phyloP scores from a whole-genome alignment of 495 filamentous ascomycete species.

The Penicillium tannophilum region DNA sequence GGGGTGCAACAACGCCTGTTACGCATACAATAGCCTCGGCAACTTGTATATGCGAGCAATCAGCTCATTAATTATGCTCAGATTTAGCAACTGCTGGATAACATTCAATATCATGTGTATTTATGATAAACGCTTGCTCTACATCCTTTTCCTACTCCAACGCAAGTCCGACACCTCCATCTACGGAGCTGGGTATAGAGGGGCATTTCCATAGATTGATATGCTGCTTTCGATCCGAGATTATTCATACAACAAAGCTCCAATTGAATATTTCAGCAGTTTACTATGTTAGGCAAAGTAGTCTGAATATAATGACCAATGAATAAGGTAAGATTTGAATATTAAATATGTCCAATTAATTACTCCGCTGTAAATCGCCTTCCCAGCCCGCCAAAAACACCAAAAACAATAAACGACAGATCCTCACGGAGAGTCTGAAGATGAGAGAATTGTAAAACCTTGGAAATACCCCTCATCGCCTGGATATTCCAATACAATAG shows the following conservation, averaged over 20 bases:
- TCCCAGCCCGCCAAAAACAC: conserved; percentile 5
- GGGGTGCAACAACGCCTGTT: conserved; percentile 1
- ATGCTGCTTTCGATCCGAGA: too few species aligned
- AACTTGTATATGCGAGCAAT: neutral
- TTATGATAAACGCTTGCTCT: neutral
- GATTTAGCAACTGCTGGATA: neutral
- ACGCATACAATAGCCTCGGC: neutral
- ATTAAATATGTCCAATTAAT: conserved; percentile 15
- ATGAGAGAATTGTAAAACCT: neutral
- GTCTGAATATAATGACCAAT: neutral
- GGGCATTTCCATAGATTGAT: too few species aligned
- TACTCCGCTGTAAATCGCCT: conserved; percentile 5
- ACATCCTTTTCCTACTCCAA: neutral
- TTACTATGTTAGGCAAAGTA: neutral
- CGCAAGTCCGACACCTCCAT: neutral
- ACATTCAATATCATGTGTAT: too few species aligned
- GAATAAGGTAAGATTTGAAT: neutral
- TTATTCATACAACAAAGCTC: too few species aligned
- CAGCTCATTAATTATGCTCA: neutral
- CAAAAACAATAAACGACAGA: conserved; percentile 6
- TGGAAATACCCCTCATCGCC: neutral
- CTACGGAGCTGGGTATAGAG: too few species aligned
- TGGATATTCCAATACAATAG: neutral
- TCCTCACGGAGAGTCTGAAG: neutral
- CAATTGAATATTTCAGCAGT: neutral